phyloP scores from a whole-genome alignment of 2,329 filamentous ascomycete genomes.

The Acrocalymma vagum region DNA sequence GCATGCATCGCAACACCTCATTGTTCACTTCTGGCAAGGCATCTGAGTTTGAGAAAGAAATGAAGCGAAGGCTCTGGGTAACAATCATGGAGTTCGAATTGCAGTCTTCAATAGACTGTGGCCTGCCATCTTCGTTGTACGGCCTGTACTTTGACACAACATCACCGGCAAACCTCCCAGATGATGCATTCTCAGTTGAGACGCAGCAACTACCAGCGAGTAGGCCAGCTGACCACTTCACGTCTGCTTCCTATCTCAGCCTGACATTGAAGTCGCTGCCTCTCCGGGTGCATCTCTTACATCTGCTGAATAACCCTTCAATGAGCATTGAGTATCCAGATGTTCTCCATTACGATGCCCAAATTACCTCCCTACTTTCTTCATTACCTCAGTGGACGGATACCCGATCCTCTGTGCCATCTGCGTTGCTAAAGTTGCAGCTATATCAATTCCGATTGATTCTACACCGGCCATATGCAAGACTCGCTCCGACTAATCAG shows the following conservation, averaged over 20 bases:
- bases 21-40: conserved; percentile 42
- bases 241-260: conserved; percentile 37
- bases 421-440: conserved; percentile 38
- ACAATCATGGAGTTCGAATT: conserved; percentile 66
- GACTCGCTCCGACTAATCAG: conserved; percentile 27
- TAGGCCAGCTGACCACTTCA: conserved; percentile 37
- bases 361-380: conserved; percentile 32
- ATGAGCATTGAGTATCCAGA: conserved; percentile 39
- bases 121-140: conserved; percentile 57
- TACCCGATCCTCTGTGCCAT: conserved; percentile 20
- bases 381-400: conserved; percentile 35
- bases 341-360: conserved; percentile 41
- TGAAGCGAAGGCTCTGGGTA: conserved; percentile 65
- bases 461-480: conserved; percentile 44
- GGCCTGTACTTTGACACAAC: conserved; percentile 59
- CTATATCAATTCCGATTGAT: conserved; percentile 44
- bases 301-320: conserved; percentile 42
- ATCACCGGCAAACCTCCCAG: conserved; percentile 60
- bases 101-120: conserved; percentile 63
- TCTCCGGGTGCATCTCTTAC: conserved; percentile 40
- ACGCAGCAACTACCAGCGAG: conserved; percentile 29
- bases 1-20: conserved; percentile 60
- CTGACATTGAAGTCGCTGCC: conserved; percentile 33
- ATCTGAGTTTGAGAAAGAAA: conserved; percentile 57
- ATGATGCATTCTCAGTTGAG: conserved; percentile 54